These are phyloP conservation scores for Cutaneotrichosporon sp. DNA, from an alignment of 1,284 basidiomycete species.

Conservation along the genomic window DNA sequence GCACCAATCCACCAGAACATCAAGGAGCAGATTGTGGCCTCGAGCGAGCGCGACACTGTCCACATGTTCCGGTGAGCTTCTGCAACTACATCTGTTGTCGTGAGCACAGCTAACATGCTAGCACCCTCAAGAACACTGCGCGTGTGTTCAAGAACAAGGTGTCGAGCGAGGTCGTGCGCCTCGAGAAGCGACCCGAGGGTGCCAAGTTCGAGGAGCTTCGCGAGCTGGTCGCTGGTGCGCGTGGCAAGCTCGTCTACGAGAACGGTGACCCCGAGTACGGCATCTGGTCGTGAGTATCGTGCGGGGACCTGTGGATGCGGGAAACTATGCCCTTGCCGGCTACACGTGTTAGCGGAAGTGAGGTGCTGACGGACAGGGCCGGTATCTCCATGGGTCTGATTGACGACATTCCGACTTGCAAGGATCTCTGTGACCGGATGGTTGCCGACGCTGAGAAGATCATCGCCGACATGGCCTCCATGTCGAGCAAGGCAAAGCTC, in stretches of 20 bases:
- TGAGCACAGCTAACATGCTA: constrained; percentile 12
- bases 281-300: constrained; percentile 63
- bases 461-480: constrained; percentile 59
- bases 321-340: not conserved
- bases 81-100: not conserved
- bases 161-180: constrained; percentile 67
- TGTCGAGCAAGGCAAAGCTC: constrained; percentile 33
- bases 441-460: constrained; percentile 75
- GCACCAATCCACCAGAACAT: constrained; percentile 85
- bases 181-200: constrained; percentile 76
- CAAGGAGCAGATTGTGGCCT: constrained; percentile 82
- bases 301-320: not conserved
- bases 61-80: constrained; percentile 74
- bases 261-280: constrained; percentile 81
- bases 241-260: constrained; percentile 72
- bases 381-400: constrained; percentile 80
- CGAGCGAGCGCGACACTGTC: constrained; percentile 72
- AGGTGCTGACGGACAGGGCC: constrained; percentile 53
- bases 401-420: constrained; percentile 80
- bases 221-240: constrained; percentile 75
- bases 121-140: constrained; percentile 76
- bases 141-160: constrained; percentile 70
- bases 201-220: constrained; percentile 84
- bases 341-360: not conserved
- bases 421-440: constrained; percentile 68